Evolutionary conservation across 805 yeast species (phyloP).

Genomic region (Wickerhamiella kurtzmanii): DNA sequence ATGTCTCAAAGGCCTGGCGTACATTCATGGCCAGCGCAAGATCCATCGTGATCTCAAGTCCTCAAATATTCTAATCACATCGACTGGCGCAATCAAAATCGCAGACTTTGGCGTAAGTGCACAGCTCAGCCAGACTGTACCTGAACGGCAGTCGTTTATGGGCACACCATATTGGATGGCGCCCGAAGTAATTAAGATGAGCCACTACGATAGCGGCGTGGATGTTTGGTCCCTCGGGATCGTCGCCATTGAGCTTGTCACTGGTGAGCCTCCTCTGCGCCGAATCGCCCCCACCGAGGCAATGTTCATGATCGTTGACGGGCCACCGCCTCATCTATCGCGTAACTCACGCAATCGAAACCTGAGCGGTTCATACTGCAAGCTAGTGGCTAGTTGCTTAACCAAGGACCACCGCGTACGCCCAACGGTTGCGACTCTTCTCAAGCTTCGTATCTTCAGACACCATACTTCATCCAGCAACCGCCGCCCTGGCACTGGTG

Average conservation of each 20-base stretch:
- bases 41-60: conserved; percentile 87
- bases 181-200: conserved; percentile 68
- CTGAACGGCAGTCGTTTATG: conserved; percentile 60
- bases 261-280: conserved; percentile 71
- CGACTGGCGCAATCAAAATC: conserved; percentile 55
- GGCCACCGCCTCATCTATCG: conserved; percentile 42
- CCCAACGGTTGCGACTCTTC: conserved; percentile 45
- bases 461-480: neutral
- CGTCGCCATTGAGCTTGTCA: conserved; percentile 71
- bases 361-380: conserved; percentile 26
- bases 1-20: conserved; percentile 55
- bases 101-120: conserved; percentile 94
- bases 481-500: neutral
- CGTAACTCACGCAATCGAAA: conserved; percentile 14
- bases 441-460: conserved; percentile 39
- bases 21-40: conserved; percentile 59
- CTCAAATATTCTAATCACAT: conserved; percentile 71
- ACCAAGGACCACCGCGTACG: conserved; percentile 51
- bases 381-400: conserved; percentile 53
- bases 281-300: conserved; percentile 67
- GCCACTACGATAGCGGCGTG: conserved; percentile 71
- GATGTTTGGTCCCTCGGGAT: conserved; percentile 97
- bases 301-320: conserved; percentile 52
- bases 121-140: conserved; percentile 44
- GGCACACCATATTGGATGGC: conserved; percentile 99